phyloP scores from a whole-genome alignment of 139 green algal species.

The Volvox africanus region DNA sequence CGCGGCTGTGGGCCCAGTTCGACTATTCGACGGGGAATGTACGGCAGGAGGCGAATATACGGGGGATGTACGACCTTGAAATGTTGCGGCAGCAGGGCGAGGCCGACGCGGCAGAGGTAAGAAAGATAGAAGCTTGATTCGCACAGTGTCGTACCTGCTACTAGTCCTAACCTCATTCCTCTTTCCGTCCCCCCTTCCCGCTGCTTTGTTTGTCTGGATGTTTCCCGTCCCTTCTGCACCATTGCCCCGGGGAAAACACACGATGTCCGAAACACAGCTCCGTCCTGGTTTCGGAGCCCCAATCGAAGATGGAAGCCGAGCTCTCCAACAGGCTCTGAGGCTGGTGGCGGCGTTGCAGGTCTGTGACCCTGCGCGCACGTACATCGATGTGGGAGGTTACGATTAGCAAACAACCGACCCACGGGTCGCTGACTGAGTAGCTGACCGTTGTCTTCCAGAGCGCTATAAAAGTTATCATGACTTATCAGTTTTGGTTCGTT shows the following conservation, averaged over 20 bases:
- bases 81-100: neutral
- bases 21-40: neutral
- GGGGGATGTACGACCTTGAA: neutral
- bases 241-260: no score
- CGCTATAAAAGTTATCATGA: no score
- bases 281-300: slow-evolving; percentile 3
- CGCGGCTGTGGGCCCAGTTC: neutral
- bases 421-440: no score
- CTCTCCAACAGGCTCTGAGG: slow-evolving; percentile 17
- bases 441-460: no score
- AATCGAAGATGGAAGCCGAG: neutral
- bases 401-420: neutral
- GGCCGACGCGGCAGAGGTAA: neutral
- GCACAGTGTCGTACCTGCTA: no score
- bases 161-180: no score
- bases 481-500: no score
- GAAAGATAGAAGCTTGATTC: no score
- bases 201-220: no score
- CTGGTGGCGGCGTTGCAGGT: slow-evolving; percentile 36
- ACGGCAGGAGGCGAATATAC: neutral
- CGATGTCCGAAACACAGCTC: no score
- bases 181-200: no score
- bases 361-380: neutral
- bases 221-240: neutral
- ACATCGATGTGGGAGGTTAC: neutral